Percentiles rank a stretch among this genome's conserved stretches.
Conservation (phyloP, 78 protist genomes). For the Dictyostelium intermedium region DNA sequence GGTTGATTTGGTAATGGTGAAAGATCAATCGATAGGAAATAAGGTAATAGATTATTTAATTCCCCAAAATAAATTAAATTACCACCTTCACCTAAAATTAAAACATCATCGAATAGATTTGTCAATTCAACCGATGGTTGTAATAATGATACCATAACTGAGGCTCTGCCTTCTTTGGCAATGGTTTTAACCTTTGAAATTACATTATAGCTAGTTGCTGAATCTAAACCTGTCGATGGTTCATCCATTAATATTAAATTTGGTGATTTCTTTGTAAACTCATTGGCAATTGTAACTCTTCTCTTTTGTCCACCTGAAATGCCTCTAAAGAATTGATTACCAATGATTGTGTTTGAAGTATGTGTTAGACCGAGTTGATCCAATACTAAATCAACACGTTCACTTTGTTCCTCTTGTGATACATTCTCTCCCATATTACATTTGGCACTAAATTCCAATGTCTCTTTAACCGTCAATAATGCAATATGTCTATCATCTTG, state of each 20-base stretch:
- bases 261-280: slow-evolving; percentile 81
- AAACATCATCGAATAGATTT: slow-evolving; percentile 72
- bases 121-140: slow-evolving; percentile 77
- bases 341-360: slow-evolving; percentile 62
- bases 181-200: slow-evolving; percentile 22
- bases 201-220: slow-evolving; percentile 16
- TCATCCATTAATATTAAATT: slow-evolving; percentile 81
- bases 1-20: slow-evolving; percentile 56
- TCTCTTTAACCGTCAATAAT: slow-evolving; percentile 69
- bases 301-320: slow-evolving; percentile 85
- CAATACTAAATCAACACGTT: slow-evolving; percentile 61
- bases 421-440: slow-evolving; percentile 66
- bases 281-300: slow-evolving; percentile 83
- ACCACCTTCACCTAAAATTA: slow-evolving; percentile 61
- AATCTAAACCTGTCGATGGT: slow-evolving; percentile 72
- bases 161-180: slow-evolving; percentile 34
- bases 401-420: background rate
- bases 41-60: background rate
- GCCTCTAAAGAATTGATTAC: slow-evolving; percentile 75
- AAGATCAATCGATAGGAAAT: slow-evolving; percentile 44
- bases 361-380: slow-evolving; percentile 64
- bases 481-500: slow-evolving; percentile 78
- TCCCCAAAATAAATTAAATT: slow-evolving; percentile 61
- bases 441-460: slow-evolving; percentile 69
- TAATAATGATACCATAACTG: slow-evolving; percentile 44